Percentiles rank a stretch among this genome's conserved stretches.
Conservation (phyloP, 495 filamentous ascomycete species). For the Neurospora tetraspora region DNA sequence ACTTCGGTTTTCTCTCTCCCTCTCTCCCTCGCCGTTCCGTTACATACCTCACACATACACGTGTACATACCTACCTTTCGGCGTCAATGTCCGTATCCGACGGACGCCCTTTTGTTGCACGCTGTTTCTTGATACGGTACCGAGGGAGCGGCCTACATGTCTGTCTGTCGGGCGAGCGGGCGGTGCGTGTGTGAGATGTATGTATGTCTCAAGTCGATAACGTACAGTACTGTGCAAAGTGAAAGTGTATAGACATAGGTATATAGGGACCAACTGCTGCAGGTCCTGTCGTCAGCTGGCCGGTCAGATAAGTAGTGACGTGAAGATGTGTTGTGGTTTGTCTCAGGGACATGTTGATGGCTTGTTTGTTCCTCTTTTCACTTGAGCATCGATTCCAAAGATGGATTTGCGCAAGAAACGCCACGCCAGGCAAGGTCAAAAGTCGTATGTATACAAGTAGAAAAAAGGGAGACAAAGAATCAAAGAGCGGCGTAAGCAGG, state of each 20-base stretch:
- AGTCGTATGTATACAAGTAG: neutral
- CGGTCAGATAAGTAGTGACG: neutral
- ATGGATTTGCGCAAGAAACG: neutral
- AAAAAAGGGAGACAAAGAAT: neutral
- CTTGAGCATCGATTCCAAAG: neutral
- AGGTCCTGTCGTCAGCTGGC: neutral
- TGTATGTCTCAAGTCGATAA: neutral
- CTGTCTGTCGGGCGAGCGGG: neutral
- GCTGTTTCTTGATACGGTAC: neutral
- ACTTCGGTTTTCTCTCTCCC: neutral
- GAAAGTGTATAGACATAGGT: neutral
- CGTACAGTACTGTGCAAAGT: neutral
- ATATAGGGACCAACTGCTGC: neutral
- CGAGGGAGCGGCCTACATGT: neutral
- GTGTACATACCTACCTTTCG: neutral
- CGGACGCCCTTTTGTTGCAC: neutral
- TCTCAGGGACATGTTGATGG: neutral
- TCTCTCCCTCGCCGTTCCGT: neutral
- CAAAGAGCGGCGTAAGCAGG: neutral
- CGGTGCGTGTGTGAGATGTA: neutral
- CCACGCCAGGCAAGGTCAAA: neutral
- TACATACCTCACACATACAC: neutral
- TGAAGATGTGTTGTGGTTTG: neutral
- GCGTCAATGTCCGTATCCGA: neutral
- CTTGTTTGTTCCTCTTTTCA: neutral